Base-by-base conservation (phyloP, 2,329 filamentous ascomycete genomes). In the Fusarium sp. region DNA sequence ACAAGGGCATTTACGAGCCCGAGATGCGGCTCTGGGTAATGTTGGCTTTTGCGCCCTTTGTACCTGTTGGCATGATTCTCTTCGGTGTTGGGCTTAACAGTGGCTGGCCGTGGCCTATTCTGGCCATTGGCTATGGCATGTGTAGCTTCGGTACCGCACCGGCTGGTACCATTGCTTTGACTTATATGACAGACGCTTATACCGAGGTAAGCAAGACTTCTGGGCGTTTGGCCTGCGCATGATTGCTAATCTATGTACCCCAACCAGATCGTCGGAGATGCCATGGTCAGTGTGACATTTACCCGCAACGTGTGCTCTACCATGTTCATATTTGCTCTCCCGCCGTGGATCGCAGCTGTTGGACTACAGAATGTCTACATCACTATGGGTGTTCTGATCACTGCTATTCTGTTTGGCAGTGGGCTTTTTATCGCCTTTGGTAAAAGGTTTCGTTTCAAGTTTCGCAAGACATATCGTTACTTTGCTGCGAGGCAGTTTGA, bases 1-100 rank as follows among this genome's bases (percentile, higher is more conserved):
- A 85, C 11, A 78, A 79, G 2, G 84, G 83, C 8, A 79, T 83
- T 35, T 85, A 83, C 52, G 84, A 86, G 67, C 84, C 84, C 0
- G 84, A 86, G 62, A 85, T 85, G 80, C 78, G 84, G 2, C 73
- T 86, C 5, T 67, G n/a, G 35, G 20, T 37, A 2, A 37, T 59
- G 31, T 2, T 24, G 4, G 50, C 50, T 4, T 56, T 56, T 29
- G 50, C 50, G 2, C 47, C 64, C 0, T 57, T 62, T 24, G 57
- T 66, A 6, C 64, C 64, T 2, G 16, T 56, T 20, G 57, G 64
- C 1, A 56, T 56, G 40, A 34, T 66, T 5, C 2, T 66, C 9
- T 62, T 62, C n/a, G 57, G 64, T 1, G 34, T 62, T 38, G 64
- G 64, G 24, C 57, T 66, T 16, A 56, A 56, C 35, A 66, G 52